phyloP scores from a whole-genome alignment of 495 filamentous ascomycete species.

The Lasiosphaeria hispida region DNA sequence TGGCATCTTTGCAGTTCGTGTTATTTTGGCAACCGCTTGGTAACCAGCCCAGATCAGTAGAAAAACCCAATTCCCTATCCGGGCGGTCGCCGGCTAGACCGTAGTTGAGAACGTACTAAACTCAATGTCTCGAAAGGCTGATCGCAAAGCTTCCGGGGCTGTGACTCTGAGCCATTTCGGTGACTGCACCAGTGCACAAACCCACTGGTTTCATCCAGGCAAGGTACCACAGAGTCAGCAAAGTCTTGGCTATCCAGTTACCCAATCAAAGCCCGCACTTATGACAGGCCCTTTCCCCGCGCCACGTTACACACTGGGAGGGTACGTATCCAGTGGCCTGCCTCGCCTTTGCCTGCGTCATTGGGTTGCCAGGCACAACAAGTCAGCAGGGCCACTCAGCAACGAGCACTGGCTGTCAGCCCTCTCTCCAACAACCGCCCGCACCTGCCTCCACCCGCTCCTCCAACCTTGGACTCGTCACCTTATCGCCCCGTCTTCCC shows the following conservation, averaged over 20 bases:
- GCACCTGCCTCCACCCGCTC: constrained; percentile 10
- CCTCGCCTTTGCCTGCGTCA: constrained; percentile 15
- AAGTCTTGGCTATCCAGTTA: not conserved
- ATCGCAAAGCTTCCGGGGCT: not conserved
- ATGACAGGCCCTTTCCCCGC: not conserved
- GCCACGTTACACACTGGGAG: constrained; percentile 2
- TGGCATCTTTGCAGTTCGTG: too few relatives aligned
- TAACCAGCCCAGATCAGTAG: too few relatives aligned
- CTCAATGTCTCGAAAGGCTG: too few relatives aligned
- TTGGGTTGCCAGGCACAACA: constrained; percentile 17
- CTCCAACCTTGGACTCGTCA: too few relatives aligned
- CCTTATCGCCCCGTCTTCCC: constrained; percentile 8
- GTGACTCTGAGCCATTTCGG: too few relatives aligned
- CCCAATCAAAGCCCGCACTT: not conserved
- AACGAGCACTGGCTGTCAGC: not conserved
- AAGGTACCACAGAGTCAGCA: not conserved
- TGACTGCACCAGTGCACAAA: not conserved
- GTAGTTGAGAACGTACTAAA: too few relatives aligned
- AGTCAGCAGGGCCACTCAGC: constrained; percentile 10
- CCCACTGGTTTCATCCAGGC: not conserved
- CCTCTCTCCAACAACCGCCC: constrained; percentile 7
- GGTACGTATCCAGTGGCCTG: not conserved
- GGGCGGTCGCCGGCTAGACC: too few relatives aligned
- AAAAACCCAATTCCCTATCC: too few relatives aligned
- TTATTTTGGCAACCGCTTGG: too few relatives aligned